Percentiles rank a stretch among this genome's conserved stretches.
phyloP scores from a whole-genome alignment of 78 protist species.

The Dictyostelium intermedium region DNA sequence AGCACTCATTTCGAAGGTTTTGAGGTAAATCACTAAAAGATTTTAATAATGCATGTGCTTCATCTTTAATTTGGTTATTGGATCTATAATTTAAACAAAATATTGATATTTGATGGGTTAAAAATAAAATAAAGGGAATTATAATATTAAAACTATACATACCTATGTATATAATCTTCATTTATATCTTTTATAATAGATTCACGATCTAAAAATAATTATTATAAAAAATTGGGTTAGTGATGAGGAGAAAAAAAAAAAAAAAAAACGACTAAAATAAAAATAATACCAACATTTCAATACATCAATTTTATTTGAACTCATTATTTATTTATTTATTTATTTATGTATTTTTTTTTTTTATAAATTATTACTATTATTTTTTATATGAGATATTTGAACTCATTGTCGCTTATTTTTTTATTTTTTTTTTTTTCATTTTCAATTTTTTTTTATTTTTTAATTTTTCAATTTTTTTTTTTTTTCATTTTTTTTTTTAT shows the following conservation, averaged over 20 bases:
- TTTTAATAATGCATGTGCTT: neutral
- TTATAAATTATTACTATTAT: too few species aligned
- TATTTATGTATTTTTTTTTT: neutral
- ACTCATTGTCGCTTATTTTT: too few species aligned
- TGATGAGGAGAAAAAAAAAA: neutral
- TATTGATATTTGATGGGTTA: too few species aligned
- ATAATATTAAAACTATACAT: neutral
- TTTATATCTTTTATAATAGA: neutral
- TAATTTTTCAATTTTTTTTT: too few species aligned
- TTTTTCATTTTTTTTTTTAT: too few species aligned
- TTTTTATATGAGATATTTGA: too few species aligned
- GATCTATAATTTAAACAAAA: neutral
- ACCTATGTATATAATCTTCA: neutral
- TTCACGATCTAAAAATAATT: neutral
- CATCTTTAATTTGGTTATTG: neutral
- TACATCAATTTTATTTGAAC: neutral
- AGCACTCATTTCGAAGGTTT: neutral
- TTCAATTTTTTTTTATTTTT: too few species aligned
- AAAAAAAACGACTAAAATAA: neutral
- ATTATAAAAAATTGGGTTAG: too few species aligned
- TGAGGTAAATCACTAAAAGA: neutral
- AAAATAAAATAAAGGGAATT: neutral
- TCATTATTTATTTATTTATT: neutral
- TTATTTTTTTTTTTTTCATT: neutral
- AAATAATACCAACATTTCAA: neutral